Percentiles rank a stretch among this genome's conserved stretches.
These are phyloP conservation scores for Bryoglossum gracile DNA, from an alignment of 495 filamentous ascomycete species.

Conservation along the genomic window DNA sequence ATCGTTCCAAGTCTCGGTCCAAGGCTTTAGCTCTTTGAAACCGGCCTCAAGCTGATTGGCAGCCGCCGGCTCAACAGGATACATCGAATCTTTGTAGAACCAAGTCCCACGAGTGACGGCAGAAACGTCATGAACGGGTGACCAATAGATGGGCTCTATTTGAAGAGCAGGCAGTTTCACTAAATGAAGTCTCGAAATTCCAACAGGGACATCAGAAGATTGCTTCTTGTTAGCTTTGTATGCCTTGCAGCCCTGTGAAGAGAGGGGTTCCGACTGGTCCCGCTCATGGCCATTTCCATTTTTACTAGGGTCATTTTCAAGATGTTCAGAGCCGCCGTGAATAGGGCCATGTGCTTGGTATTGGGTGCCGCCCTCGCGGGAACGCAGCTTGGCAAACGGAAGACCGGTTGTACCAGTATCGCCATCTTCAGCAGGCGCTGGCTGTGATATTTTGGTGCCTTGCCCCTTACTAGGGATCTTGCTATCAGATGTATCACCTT, in stretches of 20 bases:
- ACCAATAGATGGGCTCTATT: constrained; percentile 99
- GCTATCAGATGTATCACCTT: too few species aligned
- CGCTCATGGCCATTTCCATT: too few species aligned
- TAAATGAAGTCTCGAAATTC: constrained; percentile 64
- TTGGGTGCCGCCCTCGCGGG: too few species aligned
- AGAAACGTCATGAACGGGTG: constrained; percentile 84
- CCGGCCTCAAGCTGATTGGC: constrained; percentile 89
- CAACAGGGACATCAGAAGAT: constrained; percentile 58
- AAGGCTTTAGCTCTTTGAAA: constrained; percentile 77
- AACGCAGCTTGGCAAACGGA: constrained; percentile 32
- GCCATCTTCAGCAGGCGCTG: constrained; percentile 3
- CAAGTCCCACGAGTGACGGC: constrained; percentile 81
- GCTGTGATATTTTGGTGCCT: too few species aligned
- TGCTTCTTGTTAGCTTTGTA: constrained; percentile 19
- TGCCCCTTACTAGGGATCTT: too few species aligned
- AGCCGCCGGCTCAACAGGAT: constrained; percentile 78
- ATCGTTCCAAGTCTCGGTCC: constrained; percentile 90
- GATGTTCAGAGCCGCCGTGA: too few species aligned
- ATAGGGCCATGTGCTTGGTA: too few species aligned
- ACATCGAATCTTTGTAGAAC: constrained; percentile 95
- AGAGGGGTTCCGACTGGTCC: too few species aligned
- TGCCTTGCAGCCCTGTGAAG: constrained; percentile 19
- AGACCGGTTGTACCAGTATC: constrained; percentile 31
- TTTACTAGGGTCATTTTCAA: too few species aligned
- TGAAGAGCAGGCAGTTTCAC: constrained; percentile 50